Evolutionary conservation across 1,284 basidiomycete species (phyloP), one percentile per base, ranked within the genome.

Genomic region (Cryptococcus maquisensis): DNA sequence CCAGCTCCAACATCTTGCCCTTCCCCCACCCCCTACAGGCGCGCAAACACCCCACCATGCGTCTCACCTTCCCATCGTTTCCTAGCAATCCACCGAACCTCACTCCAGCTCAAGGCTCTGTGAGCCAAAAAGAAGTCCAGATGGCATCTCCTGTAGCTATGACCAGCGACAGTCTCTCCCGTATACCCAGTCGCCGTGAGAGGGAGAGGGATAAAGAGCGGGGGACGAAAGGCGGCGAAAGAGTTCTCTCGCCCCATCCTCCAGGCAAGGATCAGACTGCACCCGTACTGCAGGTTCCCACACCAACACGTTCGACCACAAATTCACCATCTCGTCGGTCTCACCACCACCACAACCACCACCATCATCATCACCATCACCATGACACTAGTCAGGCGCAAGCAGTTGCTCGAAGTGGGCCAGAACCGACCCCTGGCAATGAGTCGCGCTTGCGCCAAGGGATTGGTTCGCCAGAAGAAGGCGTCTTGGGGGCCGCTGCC

Each of bases 11-110:
- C 28, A 32, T 32, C 3, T 26, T 70, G 2, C 68, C 72, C 15
- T 71, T 74, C 60, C 68, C 72, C 3, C 68, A 74, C 51, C 72
- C 72, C 0, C 52, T 72, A 16, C 52, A 55, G 1, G 57, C 60
- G 1, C 54, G 72, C 12, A 56, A 60, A 48, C 72, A 74, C 46
- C 72, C 72, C 5, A 72, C 64, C 9, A 74, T 74, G 72, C 61
- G 63, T 21, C 52, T 74, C 16, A 60, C 55, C 13, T 74, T 69
- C 56, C 65, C 71, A 9, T 12, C 60, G 5, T 18, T 32, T 28
- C 51, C 18, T 35, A 52, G 21, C 16, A 46, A 23, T 20, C 24
- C 59, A 12, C 15, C 47, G 13, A 15, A 10, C 13, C 47, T n/a
- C 15, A 18, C 16, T n/a, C 24, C 44, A 15, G 23, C 21, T 46